These are phyloP conservation scores for Hymenochaete sp. DNA, from an alignment of 1,284 basidiomycete species.

Conservation along the genomic window DNA sequence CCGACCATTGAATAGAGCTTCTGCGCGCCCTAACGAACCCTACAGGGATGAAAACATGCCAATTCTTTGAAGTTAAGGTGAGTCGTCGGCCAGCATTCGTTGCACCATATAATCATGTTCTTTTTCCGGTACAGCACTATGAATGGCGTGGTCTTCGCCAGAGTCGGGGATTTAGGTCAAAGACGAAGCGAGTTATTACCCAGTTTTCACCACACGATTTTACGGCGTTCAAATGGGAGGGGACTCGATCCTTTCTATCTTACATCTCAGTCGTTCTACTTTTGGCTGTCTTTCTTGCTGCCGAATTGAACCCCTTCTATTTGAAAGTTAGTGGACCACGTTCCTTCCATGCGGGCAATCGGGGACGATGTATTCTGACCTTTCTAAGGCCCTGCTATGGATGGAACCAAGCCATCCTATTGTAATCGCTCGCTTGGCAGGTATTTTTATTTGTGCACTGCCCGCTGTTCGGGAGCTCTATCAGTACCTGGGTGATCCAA, in stretches of 20 bases:
- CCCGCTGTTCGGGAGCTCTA: slow-evolving; percentile 74
- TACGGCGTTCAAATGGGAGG: slow-evolving; percentile 81
- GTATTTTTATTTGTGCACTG: slow-evolving; percentile 72
- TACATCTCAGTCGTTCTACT: slow-evolving; percentile 68
- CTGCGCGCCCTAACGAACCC: slow-evolving; percentile 20
- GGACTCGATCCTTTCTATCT: slow-evolving; percentile 66
- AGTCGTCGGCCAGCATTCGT: slow-evolving; percentile 16
- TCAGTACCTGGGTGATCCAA: slow-evolving; percentile 71
- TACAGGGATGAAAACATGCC: slow-evolving; percentile 75
- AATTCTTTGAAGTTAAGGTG: slow-evolving; percentile 80
- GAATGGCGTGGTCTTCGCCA: slow-evolving; percentile 77
- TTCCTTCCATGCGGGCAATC: not conserved
- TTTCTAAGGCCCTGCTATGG: slow-evolving; percentile 55
- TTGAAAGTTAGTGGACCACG: slow-evolving; percentile 45
- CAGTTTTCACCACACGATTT: slow-evolving; percentile 83
- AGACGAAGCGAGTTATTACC: slow-evolving; percentile 66
- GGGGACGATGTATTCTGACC: not conserved
- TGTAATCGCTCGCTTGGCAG: slow-evolving; percentile 62
- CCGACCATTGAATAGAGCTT: slow-evolving; percentile 15
- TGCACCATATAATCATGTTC: slow-evolving; percentile 9
- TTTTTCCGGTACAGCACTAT: slow-evolving; percentile 48
- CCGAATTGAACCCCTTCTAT: slow-evolving; percentile 79
- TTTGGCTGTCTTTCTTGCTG: slow-evolving; percentile 70
- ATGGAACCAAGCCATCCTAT: slow-evolving; percentile 83
- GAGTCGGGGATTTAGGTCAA: slow-evolving; percentile 63